phyloP scores from a whole-genome alignment of 495 filamentous ascomycete genomes.

The Aspergillus avenaceus region DNA sequence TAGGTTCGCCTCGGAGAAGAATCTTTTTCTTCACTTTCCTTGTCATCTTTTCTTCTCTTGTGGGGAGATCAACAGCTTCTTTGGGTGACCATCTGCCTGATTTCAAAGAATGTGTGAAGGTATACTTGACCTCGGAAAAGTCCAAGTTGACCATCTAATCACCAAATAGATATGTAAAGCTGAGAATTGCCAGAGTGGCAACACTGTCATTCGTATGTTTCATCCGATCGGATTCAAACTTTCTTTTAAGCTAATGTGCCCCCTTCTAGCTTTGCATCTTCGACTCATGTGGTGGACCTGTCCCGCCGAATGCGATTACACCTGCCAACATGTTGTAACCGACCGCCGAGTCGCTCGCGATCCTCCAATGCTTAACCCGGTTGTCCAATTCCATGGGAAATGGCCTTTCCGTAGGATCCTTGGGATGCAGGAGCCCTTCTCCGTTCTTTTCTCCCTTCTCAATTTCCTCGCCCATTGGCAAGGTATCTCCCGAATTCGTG shows the following conservation, averaged over 20 bases:
- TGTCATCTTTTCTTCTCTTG: slow-evolving; percentile 40
- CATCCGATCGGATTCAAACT: neutral
- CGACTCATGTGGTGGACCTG: slow-evolving; percentile 61
- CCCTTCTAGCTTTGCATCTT: slow-evolving; percentile 40
- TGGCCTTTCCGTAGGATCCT: slow-evolving; percentile 91
- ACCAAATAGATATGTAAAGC: slow-evolving; percentile 65
- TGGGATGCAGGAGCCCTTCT: slow-evolving; percentile 92
- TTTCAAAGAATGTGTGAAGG: slow-evolving; percentile 84
- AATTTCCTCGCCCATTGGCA: slow-evolving; percentile 85
- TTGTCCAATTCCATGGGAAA: slow-evolving; percentile 98
- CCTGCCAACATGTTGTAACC: slow-evolving; percentile 93
- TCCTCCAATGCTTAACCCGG: slow-evolving; percentile 56
- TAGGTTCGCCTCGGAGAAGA: slow-evolving; percentile 18
- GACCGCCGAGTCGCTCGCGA: slow-evolving; percentile 61
- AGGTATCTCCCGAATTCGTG: slow-evolving; percentile 67
- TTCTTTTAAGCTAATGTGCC: slow-evolving; percentile 11
- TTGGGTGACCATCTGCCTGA: slow-evolving; percentile 83
- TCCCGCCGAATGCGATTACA: slow-evolving; percentile 93
- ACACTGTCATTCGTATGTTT: slow-evolving; percentile 45
- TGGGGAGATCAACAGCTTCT: slow-evolving; percentile 59
- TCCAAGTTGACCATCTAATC: slow-evolving; percentile 9
- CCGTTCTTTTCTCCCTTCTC: slow-evolving; percentile 85
- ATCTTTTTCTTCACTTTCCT: slow-evolving; percentile 26
- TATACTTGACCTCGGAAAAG: slow-evolving; percentile 24
- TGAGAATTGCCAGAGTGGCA: slow-evolving; percentile 66